Evolutionary conservation across 2,329 filamentous ascomycete species (phyloP).

Genomic region (Sarocladiaceae sp.): DNA sequence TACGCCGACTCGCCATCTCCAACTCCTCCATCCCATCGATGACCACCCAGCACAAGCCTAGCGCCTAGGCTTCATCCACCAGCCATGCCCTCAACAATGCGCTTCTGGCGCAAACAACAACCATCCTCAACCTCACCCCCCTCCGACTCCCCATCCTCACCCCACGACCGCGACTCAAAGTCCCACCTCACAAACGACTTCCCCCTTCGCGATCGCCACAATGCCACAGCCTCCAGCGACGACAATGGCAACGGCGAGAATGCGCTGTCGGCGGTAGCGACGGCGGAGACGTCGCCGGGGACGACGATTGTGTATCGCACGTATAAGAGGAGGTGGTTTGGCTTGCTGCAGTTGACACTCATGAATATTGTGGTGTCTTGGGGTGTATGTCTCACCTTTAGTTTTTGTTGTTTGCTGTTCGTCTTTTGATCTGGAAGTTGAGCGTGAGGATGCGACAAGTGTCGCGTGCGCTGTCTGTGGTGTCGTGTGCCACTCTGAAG

Average conservation of each 20-base stretch:
- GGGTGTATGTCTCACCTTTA: conserved; percentile 65
- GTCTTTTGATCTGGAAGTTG: too few relatives aligned
- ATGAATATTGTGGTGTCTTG: conserved; percentile 92
- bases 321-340: conserved; percentile 89
- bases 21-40: too few relatives aligned
- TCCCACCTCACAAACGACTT: conserved; percentile 24
- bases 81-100: too few relatives aligned
- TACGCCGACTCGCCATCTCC: too few relatives aligned
- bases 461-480: too few relatives aligned
- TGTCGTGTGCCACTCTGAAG: not conserved
- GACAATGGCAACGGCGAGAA: too few relatives aligned
- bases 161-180: conserved; percentile 21
- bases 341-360: conserved; percentile 75
- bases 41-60: too few relatives aligned
- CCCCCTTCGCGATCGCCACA: conserved; percentile 18
- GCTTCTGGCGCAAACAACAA: too few relatives aligned
- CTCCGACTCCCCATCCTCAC: conserved; percentile 11
- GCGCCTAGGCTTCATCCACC: not conserved
- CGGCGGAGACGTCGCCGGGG: not conserved
- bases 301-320: conserved; percentile 31
- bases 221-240: not conserved
- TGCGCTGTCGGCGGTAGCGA: not conserved
- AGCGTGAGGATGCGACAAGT: not conserved
- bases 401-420: not conserved
- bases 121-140: not conserved